Evolutionary conservation across 192 early-diverging fungal species (phyloP).

Genomic region (Coemansia sp.): DNA sequence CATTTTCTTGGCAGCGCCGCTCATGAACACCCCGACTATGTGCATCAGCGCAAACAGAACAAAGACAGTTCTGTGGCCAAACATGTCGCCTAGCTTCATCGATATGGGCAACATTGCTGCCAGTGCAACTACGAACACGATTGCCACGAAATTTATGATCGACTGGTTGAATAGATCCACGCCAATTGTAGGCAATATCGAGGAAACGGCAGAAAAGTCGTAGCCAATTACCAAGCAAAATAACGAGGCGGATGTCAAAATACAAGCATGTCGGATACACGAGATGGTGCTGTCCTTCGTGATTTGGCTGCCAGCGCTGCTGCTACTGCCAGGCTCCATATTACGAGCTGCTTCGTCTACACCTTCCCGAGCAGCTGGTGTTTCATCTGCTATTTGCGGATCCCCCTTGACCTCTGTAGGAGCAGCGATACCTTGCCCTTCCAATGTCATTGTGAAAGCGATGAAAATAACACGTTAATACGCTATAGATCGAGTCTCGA

Average conservation of each 20-base stretch:
- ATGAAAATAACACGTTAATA: not conserved
- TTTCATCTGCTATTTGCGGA: not conserved
- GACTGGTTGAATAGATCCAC: constrained; percentile 68
- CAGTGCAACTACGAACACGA: constrained; percentile 54
- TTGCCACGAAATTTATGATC: constrained; percentile 79
- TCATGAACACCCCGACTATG: constrained; percentile 41
- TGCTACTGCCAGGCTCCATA: not conserved
- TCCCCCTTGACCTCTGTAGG: not conserved
- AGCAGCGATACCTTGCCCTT: not conserved
- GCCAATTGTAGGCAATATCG: constrained; percentile 68
- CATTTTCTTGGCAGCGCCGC: constrained; percentile 56
- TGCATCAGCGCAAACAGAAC: constrained; percentile 33
- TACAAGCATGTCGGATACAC: not conserved
- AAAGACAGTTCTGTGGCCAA: constrained; percentile 45
- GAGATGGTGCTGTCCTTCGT: not conserved
- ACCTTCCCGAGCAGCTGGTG: not conserved
- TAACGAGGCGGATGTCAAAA: constrained; percentile 45
- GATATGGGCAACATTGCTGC: constrained; percentile 54
- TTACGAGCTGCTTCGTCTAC: not conserved
- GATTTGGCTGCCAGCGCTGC: constrained; percentile 3
- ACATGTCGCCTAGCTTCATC: constrained; percentile 51
- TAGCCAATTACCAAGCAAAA: constrained; percentile 69
- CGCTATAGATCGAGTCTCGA: not conserved
- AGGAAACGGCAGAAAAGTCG: constrained; percentile 80
- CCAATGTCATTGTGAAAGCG: not conserved